phyloP scores from a whole-genome alignment of 1,284 basidiomycete genomes.

The Ustilago trichophora region DNA sequence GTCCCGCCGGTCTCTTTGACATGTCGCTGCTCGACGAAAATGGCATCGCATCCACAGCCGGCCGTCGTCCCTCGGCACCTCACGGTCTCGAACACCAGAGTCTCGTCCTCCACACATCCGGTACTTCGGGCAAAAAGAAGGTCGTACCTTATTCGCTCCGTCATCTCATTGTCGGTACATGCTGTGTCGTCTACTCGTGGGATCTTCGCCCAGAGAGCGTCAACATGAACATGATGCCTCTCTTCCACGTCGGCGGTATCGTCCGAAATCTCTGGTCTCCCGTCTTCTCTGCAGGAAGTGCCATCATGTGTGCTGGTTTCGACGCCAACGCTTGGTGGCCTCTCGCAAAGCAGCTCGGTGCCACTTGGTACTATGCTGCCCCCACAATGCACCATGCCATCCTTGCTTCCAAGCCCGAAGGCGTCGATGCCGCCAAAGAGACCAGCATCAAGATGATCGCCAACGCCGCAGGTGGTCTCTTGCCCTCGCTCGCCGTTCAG shows the following conservation, averaged over 20 bases:
- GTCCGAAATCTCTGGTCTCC: constrained; percentile 65
- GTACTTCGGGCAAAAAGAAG: constrained; percentile 66
- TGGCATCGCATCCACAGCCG: constrained; percentile 31
- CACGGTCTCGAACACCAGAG: constrained; percentile 62
- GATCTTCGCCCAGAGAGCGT: constrained; percentile 62
- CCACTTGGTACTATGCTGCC: constrained; percentile 66
- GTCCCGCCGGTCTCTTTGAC: constrained; percentile 64
- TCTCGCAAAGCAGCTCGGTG: constrained; percentile 62
- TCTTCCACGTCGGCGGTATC: constrained; percentile 67
- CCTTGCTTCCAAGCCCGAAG: constrained; percentile 61
- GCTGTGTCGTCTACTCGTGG: constrained; percentile 65
- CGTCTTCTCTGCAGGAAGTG: constrained; percentile 63
- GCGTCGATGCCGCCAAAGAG: constrained; percentile 53
- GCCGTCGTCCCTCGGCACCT: constrained; percentile 49
- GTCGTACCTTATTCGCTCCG: constrained; percentile 66
- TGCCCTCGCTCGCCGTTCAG: constrained; percentile 64
- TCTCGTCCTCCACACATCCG: constrained; percentile 66
- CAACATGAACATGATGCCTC: constrained; percentile 67
- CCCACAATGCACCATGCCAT: constrained; percentile 67
- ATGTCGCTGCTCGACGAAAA: constrained; percentile 53
- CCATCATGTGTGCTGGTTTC: constrained; percentile 66
- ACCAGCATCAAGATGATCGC: constrained; percentile 65
- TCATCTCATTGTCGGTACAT: constrained; percentile 64
- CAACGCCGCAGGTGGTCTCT: constrained; percentile 65
- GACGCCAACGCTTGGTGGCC: constrained; percentile 66